Percentiles rank a stretch among this genome's conserved stretches.
phyloP scores from a whole-genome alignment of 805 yeast species.

The Metschnikowia gelsemii region DNA sequence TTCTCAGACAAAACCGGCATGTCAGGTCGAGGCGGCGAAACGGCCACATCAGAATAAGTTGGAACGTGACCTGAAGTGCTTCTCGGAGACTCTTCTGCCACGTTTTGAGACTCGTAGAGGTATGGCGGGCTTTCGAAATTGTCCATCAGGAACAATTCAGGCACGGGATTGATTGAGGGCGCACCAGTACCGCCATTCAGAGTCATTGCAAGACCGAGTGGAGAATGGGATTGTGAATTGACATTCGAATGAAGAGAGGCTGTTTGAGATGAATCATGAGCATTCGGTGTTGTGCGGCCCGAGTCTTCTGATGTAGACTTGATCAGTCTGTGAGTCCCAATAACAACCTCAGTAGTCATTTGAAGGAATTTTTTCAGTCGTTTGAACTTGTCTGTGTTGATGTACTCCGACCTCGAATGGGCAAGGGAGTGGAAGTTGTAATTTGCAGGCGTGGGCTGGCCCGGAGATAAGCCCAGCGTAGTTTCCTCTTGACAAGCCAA shows the following conservation, averaged over 20 bases:
- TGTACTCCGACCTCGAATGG: conserved; percentile 43
- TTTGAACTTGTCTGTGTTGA: conserved; percentile 79
- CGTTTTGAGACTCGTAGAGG: conserved; percentile 1
- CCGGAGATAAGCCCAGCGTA: conserved; percentile 13
- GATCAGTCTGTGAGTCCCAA: conserved; percentile 70
- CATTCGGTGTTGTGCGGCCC: neutral
- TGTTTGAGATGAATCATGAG: conserved; percentile 1
- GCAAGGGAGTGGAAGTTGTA: conserved; percentile 24
- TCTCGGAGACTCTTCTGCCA: conserved; percentile 5
- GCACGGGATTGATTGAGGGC: conserved; percentile 11
- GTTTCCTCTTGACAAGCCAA: conserved; percentile 11
- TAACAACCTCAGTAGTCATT: conserved; percentile 73
- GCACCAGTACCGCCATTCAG: neutral
- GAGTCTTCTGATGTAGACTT: conserved; percentile 1
- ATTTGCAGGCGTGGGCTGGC: conserved; percentile 17
- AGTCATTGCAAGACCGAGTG: neutral
- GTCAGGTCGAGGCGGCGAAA: conserved; percentile 14
- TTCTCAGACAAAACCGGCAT: conserved; percentile 50
- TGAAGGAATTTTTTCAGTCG: conserved; percentile 75
- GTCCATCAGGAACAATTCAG: conserved; percentile 15
- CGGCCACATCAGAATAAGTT: conserved; percentile 25
- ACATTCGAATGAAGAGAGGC: neutral
- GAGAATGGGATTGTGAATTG: neutral
- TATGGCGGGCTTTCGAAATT: conserved; percentile 34
- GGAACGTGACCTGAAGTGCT: conserved; percentile 19